These are phyloP conservation scores for Porpolomopsis calyptriformis DNA, from an alignment of 768 basidiomycete species.

Conservation along the genomic window DNA sequence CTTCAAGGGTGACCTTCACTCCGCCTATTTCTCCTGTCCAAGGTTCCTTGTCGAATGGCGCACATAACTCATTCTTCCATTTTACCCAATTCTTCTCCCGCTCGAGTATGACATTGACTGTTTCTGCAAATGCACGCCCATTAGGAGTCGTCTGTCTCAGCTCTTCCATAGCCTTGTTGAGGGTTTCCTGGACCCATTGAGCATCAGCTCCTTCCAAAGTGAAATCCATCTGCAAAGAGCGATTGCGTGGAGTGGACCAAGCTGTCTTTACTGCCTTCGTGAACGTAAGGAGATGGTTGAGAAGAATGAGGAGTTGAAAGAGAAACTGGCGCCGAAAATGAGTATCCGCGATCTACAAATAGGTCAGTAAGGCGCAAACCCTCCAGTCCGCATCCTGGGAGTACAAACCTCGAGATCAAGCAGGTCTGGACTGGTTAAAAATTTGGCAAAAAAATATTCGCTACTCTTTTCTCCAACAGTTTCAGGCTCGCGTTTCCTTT, in stretches of 20 bases:
- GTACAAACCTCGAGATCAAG: constrained; percentile 71
- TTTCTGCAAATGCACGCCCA: constrained; percentile 67
- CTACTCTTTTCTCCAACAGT: constrained; percentile 39
- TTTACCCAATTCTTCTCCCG: constrained; percentile 84
- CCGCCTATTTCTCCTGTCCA: constrained; percentile 42
- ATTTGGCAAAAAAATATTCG: constrained; percentile 91
- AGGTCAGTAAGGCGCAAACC: background rate
- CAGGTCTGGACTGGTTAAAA: constrained; percentile 78
- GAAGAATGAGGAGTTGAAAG: constrained; percentile 72
- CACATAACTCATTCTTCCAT: constrained; percentile 80
- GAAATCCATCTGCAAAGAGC: constrained; percentile 78
- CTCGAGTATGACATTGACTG: constrained; percentile 59
- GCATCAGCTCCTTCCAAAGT: constrained; percentile 56
- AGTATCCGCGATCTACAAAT: constrained; percentile 68
- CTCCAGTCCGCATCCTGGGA: background rate
- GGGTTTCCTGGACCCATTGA: constrained; percentile 69
- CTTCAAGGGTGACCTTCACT: constrained; percentile 45
- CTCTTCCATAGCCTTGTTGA: constrained; percentile 46
- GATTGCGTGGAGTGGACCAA: constrained; percentile 57
- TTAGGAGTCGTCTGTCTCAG: constrained; percentile 69
- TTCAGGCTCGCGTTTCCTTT: constrained; percentile 58
- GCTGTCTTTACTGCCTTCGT: constrained; percentile 54
- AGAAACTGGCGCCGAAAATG: constrained; percentile 90
- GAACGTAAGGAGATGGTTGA: constrained; percentile 65
- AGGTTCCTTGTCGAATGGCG: constrained; percentile 67